Evolutionary conservation across 345 rosid species (phyloP).

Genomic region (Linum trigynum): DNA sequence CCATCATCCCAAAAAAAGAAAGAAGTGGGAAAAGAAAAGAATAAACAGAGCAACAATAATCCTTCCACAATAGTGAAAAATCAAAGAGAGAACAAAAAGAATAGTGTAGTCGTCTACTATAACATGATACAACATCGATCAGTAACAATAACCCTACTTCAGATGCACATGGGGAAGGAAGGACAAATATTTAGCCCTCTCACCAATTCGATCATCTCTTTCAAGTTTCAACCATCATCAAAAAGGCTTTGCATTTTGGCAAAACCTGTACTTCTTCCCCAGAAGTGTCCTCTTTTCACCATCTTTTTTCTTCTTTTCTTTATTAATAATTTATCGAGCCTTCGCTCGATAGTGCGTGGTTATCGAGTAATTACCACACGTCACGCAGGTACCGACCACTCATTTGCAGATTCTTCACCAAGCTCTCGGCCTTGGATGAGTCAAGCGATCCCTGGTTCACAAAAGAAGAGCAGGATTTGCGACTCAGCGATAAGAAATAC

Average conservation of each 20-base stretch:
- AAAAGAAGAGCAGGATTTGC: background rate
- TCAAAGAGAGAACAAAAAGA: too few species aligned
- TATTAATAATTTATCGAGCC: background rate
- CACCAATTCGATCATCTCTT: background rate
- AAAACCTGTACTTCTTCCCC: background rate
- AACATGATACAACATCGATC: too few species aligned
- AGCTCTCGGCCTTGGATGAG: constrained; percentile 67
- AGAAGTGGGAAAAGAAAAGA: too few species aligned
- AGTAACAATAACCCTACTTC: too few species aligned
- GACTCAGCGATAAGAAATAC: background rate
- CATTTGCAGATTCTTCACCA: constrained; percentile 86
- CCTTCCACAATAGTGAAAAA: too few species aligned
- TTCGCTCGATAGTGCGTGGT: background rate
- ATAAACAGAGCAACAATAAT: too few species aligned
- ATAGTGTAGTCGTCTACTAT: too few species aligned
- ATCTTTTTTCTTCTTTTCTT: background rate
- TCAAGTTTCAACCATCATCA: background rate
- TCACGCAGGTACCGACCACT: constrained; percentile 85
- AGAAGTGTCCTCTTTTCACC: background rate
- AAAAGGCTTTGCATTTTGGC: background rate
- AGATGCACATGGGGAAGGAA: too few species aligned
- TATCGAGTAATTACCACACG: constrained; percentile 48
- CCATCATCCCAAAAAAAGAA: too few species aligned
- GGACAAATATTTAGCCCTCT: too few species aligned
- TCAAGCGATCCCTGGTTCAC: constrained; percentile 63